Evolutionary conservation across 176 grass and related monocot genomes (phyloP), one percentile per base, ranked within the genome.

Genomic region (Tillandsia fasciculata): DNA sequence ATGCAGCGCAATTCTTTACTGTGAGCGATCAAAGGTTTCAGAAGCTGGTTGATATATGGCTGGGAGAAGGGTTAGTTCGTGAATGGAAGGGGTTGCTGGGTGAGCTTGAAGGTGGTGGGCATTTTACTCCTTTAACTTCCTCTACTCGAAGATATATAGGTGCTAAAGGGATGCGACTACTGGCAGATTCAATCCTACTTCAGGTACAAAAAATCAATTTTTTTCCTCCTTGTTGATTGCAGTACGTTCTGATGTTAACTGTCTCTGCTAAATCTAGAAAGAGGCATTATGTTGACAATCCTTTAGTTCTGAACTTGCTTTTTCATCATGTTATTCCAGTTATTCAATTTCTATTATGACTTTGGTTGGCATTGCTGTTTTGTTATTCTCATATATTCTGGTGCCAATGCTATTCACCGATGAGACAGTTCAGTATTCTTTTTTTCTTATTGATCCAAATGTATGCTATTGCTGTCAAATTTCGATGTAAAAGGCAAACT

Each of bases 1-100:
- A 97, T 82, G 86, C 93, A 1, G 89, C 86, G 48, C 93, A 97
- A 76, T 92, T 92, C 76, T 97, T 92, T 79, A 87, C 93, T 69
- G 87, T 75, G 10, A 77, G 75, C 52, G 89, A 97, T 73, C 53
- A 76, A 48, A 81, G 86, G 84, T 97, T 97, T 79, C 82, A 79
- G 79, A 87, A 58, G 77, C 53, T 97, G 9, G 89, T 92, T 49
- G 77, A 90, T 47, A 73, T 50, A 77, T 97, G 93, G 93, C 24
- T 83, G 33, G 51, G 79, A 26, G 83, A 63, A 81, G 86, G 93
- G 2, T 72, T 97, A 48, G 53, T 85, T 52, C 79, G 82, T 48
- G 82, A 97, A 50, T 97, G 89, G 89, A 81, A 67, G 20, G 89
- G 86, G 22, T 11, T 84, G 75, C 29, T 97, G 50, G 89, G 86